Conservation (phyloP, 331 rosid species). For the Arachis monticola region DNA sequence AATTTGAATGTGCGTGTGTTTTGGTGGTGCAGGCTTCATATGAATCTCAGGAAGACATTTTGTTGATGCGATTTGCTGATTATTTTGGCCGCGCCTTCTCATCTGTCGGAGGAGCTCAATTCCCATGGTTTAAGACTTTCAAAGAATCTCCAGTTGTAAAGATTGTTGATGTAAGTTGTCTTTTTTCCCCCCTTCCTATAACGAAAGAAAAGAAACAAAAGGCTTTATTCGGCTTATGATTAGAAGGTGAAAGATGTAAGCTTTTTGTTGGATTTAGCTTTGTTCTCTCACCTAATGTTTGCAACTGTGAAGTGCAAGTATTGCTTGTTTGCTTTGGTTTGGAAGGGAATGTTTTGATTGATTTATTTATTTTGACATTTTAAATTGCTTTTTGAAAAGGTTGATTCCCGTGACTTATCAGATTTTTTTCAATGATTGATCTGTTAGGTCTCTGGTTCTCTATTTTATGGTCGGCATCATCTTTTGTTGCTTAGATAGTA, state of each 20-base stretch:
- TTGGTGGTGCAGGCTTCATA: constrained; percentile 56
- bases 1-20: background rate
- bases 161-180: constrained; percentile 77
- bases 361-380: background rate
- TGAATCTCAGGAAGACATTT: constrained; percentile 66
- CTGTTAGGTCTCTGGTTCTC: background rate
- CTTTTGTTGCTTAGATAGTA: constrained; percentile 3
- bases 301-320: background rate
- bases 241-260: constrained; percentile 40
- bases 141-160: constrained; percentile 72
- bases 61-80: constrained; percentile 86
- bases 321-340: background rate
- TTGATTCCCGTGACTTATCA: background rate
- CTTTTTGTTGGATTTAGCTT: constrained; percentile 39
- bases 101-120: constrained; percentile 76
- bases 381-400: background rate
- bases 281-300: constrained; percentile 55
- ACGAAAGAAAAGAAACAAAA: constrained; percentile 1
- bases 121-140: constrained; percentile 86
- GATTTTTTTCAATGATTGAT: constrained; percentile 3
- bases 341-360: background rate
- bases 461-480: background rate
- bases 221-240: constrained; percentile 70
- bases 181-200: background rate
- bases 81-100: constrained; percentile 80